Conservation (phyloP, 768 basidiomycete species). For the Boletus rubroflammeus region DNA sequence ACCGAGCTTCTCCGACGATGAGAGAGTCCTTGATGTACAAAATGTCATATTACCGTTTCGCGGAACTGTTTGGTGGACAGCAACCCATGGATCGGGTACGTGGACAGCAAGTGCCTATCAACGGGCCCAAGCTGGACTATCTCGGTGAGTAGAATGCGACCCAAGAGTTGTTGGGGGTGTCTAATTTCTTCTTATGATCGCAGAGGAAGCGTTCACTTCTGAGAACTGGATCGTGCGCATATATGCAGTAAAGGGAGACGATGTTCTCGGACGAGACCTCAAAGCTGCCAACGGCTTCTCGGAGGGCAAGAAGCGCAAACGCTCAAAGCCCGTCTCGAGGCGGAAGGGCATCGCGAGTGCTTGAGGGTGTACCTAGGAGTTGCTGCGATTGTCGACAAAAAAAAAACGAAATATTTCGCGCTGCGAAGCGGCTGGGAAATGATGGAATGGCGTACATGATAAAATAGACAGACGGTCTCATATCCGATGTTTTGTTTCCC, state of each 20-base stretch:
- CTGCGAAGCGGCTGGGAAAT: neutral
- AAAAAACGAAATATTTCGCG: neutral
- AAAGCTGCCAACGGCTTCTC: constrained; percentile 84
- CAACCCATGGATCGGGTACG: constrained; percentile 83
- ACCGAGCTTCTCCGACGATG: constrained; percentile 81
- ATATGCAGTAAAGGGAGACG: constrained; percentile 93
- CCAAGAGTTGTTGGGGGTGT: neutral
- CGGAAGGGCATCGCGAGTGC: constrained; percentile 42
- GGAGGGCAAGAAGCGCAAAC: constrained; percentile 87
- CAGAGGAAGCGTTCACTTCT: constrained; percentile 97
- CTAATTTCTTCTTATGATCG: neutral
- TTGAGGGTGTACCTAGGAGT: constrained; percentile 3
- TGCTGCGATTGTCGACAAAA: neutral
- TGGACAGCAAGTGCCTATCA: constrained; percentile 74
- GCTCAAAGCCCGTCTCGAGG: constrained; percentile 61
- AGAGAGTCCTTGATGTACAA: constrained; percentile 98
- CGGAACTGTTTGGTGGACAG: constrained; percentile 78
- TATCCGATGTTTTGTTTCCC: neutral
- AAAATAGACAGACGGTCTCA: constrained; percentile 2
- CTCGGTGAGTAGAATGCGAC: constrained; percentile 54
- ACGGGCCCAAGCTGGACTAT: constrained; percentile 80
- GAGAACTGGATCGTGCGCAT: constrained; percentile 99
- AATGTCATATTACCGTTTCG: constrained; percentile 97
- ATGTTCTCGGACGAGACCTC: constrained; percentile 83
- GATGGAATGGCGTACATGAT: neutral